A percentile compares a stretch with the other conserved stretches of the same genome.
These are phyloP conservation scores for Hypseocharis bilobata DNA, from an alignment of 441 rosid genomes.

Conservation along the genomic window DNA sequence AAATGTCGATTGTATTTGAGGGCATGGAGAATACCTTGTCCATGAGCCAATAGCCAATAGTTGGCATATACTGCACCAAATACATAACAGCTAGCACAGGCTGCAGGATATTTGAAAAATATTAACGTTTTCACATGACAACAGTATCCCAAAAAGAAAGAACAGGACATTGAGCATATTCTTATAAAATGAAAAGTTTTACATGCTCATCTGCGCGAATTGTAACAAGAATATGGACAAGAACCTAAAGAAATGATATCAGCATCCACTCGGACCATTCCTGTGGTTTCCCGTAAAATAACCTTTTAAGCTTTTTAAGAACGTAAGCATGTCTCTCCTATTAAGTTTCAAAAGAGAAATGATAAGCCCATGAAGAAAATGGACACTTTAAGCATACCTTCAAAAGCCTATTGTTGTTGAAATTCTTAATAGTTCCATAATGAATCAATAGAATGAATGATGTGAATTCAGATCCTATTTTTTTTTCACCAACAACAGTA, in stretches of 20 bases:
- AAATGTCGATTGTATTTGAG: not conserved
- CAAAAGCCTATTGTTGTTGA: not conserved
- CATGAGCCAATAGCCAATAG: slow-evolving; percentile 81
- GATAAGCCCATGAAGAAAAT: not conserved
- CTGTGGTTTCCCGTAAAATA: not conserved
- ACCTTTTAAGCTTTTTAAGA: no score
- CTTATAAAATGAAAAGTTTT: not conserved
- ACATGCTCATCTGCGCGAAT: not conserved
- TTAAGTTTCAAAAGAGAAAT: not conserved
- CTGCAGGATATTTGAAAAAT: slow-evolving; percentile 33
- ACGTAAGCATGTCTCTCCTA: not conserved
- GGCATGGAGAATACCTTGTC: slow-evolving; percentile 57
- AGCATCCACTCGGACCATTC: not conserved
- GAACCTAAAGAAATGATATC: not conserved
- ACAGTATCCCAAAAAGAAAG: slow-evolving; percentile 3
- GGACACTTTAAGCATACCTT: not conserved
- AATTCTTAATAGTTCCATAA: not conserved
- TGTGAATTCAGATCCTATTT: not conserved
- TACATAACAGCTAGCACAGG: slow-evolving; percentile 84
- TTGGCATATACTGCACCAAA: slow-evolving; percentile 78
- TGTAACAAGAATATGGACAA: not conserved
- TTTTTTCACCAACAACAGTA: not conserved
- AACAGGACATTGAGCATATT: not conserved
- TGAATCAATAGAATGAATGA: not conserved
- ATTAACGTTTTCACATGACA: slow-evolving; percentile 1